These are phyloP conservation scores for Claviceps citrina DNA, from an alignment of 2,329 filamentous ascomycete genomes.

Conservation along the genomic window DNA sequence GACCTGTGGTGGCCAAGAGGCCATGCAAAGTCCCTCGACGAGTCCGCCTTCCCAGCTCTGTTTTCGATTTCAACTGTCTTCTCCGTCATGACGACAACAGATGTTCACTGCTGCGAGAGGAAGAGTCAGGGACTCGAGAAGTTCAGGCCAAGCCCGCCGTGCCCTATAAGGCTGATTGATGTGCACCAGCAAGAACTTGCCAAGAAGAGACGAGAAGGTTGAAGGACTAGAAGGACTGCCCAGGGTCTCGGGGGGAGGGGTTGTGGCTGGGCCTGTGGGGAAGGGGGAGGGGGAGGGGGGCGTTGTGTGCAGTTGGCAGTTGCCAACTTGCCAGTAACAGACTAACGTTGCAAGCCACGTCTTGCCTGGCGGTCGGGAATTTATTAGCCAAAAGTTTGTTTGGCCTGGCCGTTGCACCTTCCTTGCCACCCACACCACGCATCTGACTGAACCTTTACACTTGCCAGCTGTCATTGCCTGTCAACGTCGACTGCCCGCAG, in stretches of 20 bases:
- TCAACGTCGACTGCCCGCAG: no score
- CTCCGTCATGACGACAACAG: no score
- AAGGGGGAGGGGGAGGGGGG: background rate
- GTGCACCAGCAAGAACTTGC: no score
- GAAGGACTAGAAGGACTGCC: background rate
- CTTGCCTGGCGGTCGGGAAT: background rate
- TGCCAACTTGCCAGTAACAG: no score
- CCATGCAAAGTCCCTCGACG: no score
- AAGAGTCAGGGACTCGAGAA: background rate
- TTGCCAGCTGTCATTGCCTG: background rate
- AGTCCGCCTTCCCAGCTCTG: no score
- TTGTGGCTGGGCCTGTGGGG: no score
- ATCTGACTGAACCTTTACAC: background rate
- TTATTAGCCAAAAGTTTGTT: background rate
- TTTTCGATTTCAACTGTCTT: no score
- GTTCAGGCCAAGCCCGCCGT: background rate
- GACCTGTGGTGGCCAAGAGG: no score
- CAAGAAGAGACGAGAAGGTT: no score
- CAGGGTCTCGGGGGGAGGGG: background rate
- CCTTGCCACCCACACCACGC: background rate
- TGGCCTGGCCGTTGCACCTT: background rate
- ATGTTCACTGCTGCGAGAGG: background rate
- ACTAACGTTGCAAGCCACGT: background rate
- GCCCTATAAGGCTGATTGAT: constrained; percentile 5
- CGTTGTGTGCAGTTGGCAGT: no score